These are phyloP conservation scores for Suillus fuscotomentosus DNA, from an alignment of 768 basidiomycete species.

Conservation along the genomic window DNA sequence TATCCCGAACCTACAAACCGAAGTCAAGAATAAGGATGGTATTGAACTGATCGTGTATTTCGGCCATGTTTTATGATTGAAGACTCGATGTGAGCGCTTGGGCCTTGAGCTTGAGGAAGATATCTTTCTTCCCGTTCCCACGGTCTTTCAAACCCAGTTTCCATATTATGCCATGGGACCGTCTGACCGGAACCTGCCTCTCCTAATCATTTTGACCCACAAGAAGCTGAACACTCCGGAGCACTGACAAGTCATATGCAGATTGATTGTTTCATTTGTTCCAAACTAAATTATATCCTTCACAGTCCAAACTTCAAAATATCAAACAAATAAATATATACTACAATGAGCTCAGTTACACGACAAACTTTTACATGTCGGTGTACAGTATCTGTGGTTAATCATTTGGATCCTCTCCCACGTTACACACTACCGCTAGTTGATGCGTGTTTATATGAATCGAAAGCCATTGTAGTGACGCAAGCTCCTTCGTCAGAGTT, in stretches of 20 bases:
- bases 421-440: not conserved
- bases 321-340: not conserved
- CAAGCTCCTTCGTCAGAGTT: not conserved
- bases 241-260: no score
- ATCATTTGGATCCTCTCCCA: not conserved
- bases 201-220: no score
- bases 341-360: not conserved
- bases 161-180: no score
- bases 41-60: slow-evolving; percentile 94
- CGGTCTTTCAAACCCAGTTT: no score
- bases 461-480: not conserved
- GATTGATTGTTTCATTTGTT: no score
- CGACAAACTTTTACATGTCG: not conserved
- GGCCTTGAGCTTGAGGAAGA: no score
- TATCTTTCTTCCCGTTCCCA: no score
- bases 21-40: slow-evolving; percentile 97
- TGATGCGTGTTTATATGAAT: not conserved
- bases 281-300: no score
- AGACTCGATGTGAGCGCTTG: no score
- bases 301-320: not conserved
- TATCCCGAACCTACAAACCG: slow-evolving; percentile 78
- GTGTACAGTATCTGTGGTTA: not conserved
- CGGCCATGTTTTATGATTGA: slow-evolving; percentile 49
- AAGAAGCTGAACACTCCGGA: no score
- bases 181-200: no score